phyloP scores from a whole-genome alignment of 495 filamentous ascomycete genomes.

The Talaromyces borbonicus region DNA sequence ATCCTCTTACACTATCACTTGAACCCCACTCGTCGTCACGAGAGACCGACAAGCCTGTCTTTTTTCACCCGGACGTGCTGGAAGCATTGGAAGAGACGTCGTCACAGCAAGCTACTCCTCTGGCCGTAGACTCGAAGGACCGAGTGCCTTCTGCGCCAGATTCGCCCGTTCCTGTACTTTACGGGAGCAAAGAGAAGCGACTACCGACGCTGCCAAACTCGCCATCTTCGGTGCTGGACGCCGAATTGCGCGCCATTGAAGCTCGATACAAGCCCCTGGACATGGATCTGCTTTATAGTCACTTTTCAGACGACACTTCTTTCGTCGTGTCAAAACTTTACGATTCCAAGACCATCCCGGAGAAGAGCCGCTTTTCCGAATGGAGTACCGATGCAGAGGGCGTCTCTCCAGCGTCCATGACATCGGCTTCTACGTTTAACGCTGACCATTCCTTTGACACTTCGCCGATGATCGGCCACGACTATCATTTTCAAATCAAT shows the following conservation, averaged over 20 bases:
- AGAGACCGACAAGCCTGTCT: neutral
- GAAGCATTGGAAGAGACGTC: conserved; percentile 11
- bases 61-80: conserved; percentile 2
- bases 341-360: conserved; percentile 14
- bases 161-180: conserved; percentile 20
- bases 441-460: conserved; percentile 14
- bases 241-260: conserved; percentile 34
- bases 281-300: conserved; percentile 25
- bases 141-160: neutral
- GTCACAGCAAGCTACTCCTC: conserved; percentile 14
- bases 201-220: conserved; percentile 38
- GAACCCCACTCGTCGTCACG: neutral
- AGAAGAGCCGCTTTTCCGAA: conserved; percentile 38
- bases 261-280: conserved; percentile 26
- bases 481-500: conserved; percentile 15
- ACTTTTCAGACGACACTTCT: conserved; percentile 35
- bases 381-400: conserved; percentile 36
- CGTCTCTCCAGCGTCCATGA: conserved; percentile 30
- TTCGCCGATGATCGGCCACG: conserved; percentile 13
- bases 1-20: conserved; percentile 4
- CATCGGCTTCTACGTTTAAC: conserved; percentile 25
- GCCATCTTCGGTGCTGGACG: conserved; percentile 40
- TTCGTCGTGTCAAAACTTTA: conserved; percentile 22
- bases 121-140: neutral
- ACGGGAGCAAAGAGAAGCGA: conserved; percentile 26